Percentiles rank a stretch among this genome's conserved stretches.
Evolutionary conservation across 306 rosid genomes (phyloP).

Genomic region (Cucurbita ficifolia): DNA sequence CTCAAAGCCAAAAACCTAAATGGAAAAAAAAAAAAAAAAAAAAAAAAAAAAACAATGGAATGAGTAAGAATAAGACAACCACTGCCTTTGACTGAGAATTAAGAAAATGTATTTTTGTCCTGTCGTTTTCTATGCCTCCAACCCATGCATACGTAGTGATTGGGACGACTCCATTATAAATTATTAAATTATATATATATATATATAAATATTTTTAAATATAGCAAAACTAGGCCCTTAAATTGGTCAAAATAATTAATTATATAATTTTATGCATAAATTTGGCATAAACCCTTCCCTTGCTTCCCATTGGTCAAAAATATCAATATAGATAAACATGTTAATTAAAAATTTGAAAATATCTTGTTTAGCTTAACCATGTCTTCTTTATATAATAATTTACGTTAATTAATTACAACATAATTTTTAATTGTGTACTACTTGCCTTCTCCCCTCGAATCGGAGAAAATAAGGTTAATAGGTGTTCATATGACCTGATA

Average conservation of each 20-base stretch:
- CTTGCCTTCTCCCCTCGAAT: not conserved
- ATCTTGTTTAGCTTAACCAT: not conserved
- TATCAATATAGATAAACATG: not conserved
- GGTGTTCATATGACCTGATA: no score
- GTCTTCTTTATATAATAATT: not conserved
- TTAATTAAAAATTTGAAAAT: not conserved
- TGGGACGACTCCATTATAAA: not conserved
- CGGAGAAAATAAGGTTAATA: not conserved
- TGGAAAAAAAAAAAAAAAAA: not conserved
- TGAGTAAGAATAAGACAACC: not conserved
- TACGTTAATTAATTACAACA: not conserved
- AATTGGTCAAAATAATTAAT: not conserved
- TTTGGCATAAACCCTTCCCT: not conserved
- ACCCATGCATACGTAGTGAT: constrained; percentile 2
- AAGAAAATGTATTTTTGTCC: not conserved
- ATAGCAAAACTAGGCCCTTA: not conserved
- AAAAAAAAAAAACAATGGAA: not conserved
- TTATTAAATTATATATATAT: no score
- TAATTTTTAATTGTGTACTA: not conserved
- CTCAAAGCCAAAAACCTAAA: not conserved
- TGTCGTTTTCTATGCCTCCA: constrained; percentile 1
- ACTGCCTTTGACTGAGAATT: not conserved
- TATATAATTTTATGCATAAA: not conserved
- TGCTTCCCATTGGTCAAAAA: not conserved
- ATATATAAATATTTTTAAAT: no score